Percentiles rank a stretch among this genome's conserved stretches.
Conservation (phyloP, 306 rosid species). For the Mucuna pruriens region DNA sequence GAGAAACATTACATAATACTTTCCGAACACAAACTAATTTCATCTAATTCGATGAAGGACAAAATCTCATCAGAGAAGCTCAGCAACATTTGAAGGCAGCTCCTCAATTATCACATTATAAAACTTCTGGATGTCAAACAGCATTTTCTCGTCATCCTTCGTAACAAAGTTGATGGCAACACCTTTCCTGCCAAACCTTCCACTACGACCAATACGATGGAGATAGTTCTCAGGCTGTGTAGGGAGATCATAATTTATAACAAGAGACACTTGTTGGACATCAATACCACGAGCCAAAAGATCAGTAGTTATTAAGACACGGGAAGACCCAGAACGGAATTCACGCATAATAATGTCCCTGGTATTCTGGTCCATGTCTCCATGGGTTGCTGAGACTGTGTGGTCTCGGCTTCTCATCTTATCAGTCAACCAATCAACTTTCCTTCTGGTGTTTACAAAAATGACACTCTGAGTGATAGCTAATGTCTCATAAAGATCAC, state of each 20-base stretch:
- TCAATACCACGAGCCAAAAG: slow-evolving; percentile 89
- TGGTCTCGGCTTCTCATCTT: slow-evolving; percentile 88
- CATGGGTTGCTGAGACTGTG: slow-evolving; percentile 86
- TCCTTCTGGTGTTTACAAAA: slow-evolving; percentile 83
- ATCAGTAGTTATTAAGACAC: slow-evolving; percentile 79
- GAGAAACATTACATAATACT: slow-evolving; percentile 40
- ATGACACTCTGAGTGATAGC: slow-evolving; percentile 89
- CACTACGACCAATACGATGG: slow-evolving; percentile 88
- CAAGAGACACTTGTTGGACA: slow-evolving; percentile 86
- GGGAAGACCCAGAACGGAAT: slow-evolving; percentile 83
- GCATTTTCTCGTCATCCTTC: slow-evolving; percentile 68
- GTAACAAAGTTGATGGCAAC: slow-evolving; percentile 84
- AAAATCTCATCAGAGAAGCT: slow-evolving; percentile 74
- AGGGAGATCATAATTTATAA: slow-evolving; percentile 79
- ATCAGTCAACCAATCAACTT: slow-evolving; percentile 91
- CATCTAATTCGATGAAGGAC: slow-evolving; percentile 38
- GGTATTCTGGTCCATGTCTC: slow-evolving; percentile 92
- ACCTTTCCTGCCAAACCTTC: slow-evolving; percentile 87
- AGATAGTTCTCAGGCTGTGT: slow-evolving; percentile 92
- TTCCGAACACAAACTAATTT: slow-evolving; percentile 41
- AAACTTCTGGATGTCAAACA: slow-evolving; percentile 79
- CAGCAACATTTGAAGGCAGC: slow-evolving; percentile 84
- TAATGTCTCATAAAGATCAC: slow-evolving; percentile 77
- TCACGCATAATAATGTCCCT: slow-evolving; percentile 91
- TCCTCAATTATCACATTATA: slow-evolving; percentile 76